phyloP scores from a whole-genome alignment of 352 stramenopile species.

The Pythium coloratum region DNA sequence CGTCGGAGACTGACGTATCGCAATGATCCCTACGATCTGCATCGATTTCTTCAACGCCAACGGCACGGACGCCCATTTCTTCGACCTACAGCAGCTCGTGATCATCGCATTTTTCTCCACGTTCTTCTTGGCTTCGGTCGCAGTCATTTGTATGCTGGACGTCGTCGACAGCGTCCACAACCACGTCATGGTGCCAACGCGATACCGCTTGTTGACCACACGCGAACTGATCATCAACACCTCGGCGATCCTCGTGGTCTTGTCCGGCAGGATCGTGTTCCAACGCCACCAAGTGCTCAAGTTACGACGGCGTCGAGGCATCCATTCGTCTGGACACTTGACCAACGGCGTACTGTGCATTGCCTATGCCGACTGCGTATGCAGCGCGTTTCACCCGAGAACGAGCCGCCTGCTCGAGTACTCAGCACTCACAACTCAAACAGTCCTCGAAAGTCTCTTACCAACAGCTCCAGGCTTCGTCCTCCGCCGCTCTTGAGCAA shows the following conservation, averaged over 20 bases:
- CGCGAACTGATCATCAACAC: neutral
- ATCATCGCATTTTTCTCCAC: neutral
- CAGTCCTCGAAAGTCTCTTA: neutral
- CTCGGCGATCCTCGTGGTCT: neutral
- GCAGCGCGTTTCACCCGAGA: neutral
- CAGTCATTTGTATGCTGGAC: neutral
- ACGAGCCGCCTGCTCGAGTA: too few species aligned
- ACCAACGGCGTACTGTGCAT: neutral
- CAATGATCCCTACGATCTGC: neutral
- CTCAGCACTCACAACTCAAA: neutral
- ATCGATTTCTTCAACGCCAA: constrained; percentile 3
- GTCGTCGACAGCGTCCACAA: neutral
- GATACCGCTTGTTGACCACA: neutral
- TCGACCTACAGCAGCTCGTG: neutral
- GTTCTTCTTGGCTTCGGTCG: neutral
- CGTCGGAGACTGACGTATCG: neutral
- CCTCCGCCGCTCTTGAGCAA: neutral
- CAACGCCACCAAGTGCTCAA: constrained; percentile 4
- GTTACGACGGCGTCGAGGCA: neutral
- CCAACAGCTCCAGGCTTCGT: neutral
- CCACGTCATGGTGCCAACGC: neutral
- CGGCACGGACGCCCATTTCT: neutral
- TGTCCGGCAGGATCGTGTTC: neutral
- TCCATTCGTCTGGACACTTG: neutral
- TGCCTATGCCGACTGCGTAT: neutral